phyloP scores from a whole-genome alignment of 371 early-diverging fungal species.

The Mucor racemosus region DNA sequence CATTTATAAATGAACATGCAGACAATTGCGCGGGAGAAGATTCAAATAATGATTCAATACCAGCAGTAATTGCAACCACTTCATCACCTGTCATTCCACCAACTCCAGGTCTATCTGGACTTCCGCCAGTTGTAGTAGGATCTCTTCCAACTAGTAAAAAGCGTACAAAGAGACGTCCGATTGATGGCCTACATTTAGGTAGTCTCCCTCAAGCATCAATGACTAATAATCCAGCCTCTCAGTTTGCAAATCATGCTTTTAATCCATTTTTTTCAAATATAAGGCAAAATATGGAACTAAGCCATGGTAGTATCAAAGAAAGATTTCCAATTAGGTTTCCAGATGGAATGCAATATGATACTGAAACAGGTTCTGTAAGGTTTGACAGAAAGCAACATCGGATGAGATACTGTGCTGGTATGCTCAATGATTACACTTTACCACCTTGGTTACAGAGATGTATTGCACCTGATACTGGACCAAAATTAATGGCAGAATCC shows the following conservation, averaged over 20 bases:
- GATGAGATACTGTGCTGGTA: background rate
- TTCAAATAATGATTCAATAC: background rate
- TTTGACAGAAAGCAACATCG: background rate
- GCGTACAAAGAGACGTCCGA: background rate
- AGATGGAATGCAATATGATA: background rate
- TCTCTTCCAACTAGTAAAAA: background rate
- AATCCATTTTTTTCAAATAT: constrained; percentile 44
- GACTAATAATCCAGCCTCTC: constrained; percentile 1
- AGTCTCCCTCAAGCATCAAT: background rate
- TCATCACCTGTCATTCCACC: background rate
- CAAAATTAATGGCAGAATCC: constrained; percentile 23
- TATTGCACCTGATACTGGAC: constrained; percentile 19
- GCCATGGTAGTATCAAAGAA: constrained; percentile 32
- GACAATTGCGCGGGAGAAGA: constrained; percentile 15
- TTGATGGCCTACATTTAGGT: background rate
- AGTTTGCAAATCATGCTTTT: constrained; percentile 3
- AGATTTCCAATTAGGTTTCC: constrained; percentile 35
- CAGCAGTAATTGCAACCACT: background rate
- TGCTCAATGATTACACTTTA: constrained; percentile 3
- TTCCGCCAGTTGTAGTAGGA: background rate
- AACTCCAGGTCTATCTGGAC: background rate
- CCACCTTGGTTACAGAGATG: constrained; percentile 26
- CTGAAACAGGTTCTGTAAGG: background rate
- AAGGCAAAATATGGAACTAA: constrained; percentile 37
- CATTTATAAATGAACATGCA: constrained; percentile 8